Evolutionary conservation across 2,329 filamentous ascomycete genomes (phyloP).

Genomic region (Gaeumannomyces sp.): DNA sequence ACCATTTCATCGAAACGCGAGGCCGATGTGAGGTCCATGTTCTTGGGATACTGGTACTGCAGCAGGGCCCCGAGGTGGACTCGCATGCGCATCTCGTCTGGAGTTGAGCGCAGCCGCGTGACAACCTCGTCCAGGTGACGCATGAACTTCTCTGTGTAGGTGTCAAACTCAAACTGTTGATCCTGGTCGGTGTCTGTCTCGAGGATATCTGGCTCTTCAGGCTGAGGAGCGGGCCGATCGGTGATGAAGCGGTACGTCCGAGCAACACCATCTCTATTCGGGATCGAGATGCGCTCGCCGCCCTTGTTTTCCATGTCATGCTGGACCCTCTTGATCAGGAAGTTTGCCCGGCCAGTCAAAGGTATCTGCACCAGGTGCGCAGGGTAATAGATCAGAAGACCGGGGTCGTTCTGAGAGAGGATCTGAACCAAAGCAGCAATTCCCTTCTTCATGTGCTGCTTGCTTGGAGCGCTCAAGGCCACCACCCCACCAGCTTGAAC

Average conservation of each 20-base stretch:
- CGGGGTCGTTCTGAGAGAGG: background rate
- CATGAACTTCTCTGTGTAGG: constrained; percentile 2
- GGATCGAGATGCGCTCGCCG: background rate
- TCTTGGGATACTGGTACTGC: constrained; percentile 8
- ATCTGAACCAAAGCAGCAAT: background rate
- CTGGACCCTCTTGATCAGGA: background rate
- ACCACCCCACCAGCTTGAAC: background rate
- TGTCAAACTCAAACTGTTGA: background rate
- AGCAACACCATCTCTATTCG: background rate
- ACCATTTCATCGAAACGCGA: background rate
- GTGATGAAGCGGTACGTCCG: background rate
- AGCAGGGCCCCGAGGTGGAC: constrained; percentile 9
- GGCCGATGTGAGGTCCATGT: background rate
- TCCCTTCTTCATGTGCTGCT: constrained; percentile 2
- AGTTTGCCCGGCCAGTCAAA: background rate
- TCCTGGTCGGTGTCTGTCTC: background rate
- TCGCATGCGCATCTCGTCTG: constrained; percentile 13
- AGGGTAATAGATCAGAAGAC: background rate
- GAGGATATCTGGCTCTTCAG: background rate
- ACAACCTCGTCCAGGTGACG: constrained; percentile 1
- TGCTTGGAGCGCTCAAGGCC: constrained; percentile 1
- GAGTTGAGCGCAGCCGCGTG: background rate
- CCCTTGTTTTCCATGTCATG: background rate
- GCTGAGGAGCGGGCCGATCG: background rate
- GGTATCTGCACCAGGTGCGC: constrained; percentile 6